Evolutionary conservation across 257 asterid genomes (phyloP), one percentile per base, ranked within the genome.

Genomic region (Cynanchum wilfordii): DNA sequence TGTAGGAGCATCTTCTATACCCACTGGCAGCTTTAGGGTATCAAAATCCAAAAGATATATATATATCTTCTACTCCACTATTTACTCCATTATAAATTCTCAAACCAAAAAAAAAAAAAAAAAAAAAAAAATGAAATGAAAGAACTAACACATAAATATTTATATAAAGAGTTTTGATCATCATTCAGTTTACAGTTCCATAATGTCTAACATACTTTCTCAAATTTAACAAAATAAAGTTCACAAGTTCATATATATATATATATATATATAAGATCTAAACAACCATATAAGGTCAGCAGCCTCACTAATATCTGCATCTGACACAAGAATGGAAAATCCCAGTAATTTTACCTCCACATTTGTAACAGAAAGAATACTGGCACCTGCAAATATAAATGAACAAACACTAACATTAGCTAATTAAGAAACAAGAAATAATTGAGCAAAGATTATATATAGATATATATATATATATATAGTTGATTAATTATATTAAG

Each of bases 351-450:
- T 3, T 8, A 81, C 87, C 83, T 82, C 96, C 96, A 17, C 95
- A 91, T 22, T 71, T 78, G 88, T 89, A 89, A 68, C 97, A 91
- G 82, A 91, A 91, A 9, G 54, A 0, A 75, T 60, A 12, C 10
- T 85, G 82, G 75, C 97, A 91, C 91, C 97, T 89, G 78, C 75
- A 79, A 54, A 36, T 10, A 47, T 47, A 47, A 47, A 44, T 30
- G 8, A 54, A 55, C 42, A 40, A 54, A 47, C 10, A 29, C 7
- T 2, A 16, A 10, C 11, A 42, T 42, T 7, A 42, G 47, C 47
- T 42, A 42, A 42, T 42, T 42, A 42, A 42, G 47, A 42, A 42
- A 33, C 38, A 7, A 42, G 2, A 42, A 42, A 1, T 42, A 42
- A 42, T 33, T 33, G 36, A 33, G 36, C 4, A 33, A 33, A 33